phyloP scores from a whole-genome alignment of 2,329 filamentous ascomycete genomes.

The Fusarium subtropicale region DNA sequence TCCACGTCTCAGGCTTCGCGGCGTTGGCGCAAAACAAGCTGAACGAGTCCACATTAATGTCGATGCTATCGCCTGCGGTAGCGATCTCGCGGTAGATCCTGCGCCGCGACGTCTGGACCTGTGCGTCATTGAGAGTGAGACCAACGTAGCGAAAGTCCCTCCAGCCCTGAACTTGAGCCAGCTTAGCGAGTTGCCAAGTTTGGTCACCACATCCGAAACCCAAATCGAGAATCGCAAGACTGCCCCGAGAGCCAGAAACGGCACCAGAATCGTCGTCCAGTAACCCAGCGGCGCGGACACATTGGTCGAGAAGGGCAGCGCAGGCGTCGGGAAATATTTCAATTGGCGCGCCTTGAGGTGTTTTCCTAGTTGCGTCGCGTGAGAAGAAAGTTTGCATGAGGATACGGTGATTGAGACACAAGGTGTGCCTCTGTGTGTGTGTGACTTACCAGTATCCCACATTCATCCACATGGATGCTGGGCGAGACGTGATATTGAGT shows the following conservation, averaged over 20 bases:
- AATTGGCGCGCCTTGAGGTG: slow-evolving; percentile 46
- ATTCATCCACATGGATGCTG: slow-evolving; percentile 71
- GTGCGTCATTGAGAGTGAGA: slow-evolving; percentile 61
- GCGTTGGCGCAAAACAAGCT: slow-evolving; percentile 63
- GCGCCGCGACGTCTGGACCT: slow-evolving; percentile 55
- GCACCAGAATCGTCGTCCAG: slow-evolving; percentile 25
- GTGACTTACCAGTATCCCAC: slow-evolving; percentile 68
- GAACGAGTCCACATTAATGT: slow-evolving; percentile 40
- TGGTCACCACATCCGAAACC: slow-evolving; percentile 72
- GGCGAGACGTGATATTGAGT: slow-evolving; percentile 62
- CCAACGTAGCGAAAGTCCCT: slow-evolving; percentile 61
- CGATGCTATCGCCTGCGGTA: not conserved
- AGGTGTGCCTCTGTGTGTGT: not conserved
- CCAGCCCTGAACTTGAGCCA: slow-evolving; percentile 40
- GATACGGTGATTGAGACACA: not conserved
- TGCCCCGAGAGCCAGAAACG: slow-evolving; percentile 4
- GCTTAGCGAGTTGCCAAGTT: slow-evolving; percentile 57
- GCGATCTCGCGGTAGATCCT: slow-evolving; percentile 45
- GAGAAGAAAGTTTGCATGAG: not conserved
- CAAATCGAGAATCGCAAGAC: slow-evolving; percentile 61
- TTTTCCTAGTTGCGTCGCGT: slow-evolving; percentile 46
- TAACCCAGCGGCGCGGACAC: slow-evolving; percentile 59
- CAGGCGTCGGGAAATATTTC: slow-evolving; percentile 60
- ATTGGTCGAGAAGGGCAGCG: slow-evolving; percentile 59
- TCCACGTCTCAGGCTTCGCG: slow-evolving; percentile 59